phyloP scores from a whole-genome alignment of 2,329 filamentous ascomycete species.

The Drechslera avenae region DNA sequence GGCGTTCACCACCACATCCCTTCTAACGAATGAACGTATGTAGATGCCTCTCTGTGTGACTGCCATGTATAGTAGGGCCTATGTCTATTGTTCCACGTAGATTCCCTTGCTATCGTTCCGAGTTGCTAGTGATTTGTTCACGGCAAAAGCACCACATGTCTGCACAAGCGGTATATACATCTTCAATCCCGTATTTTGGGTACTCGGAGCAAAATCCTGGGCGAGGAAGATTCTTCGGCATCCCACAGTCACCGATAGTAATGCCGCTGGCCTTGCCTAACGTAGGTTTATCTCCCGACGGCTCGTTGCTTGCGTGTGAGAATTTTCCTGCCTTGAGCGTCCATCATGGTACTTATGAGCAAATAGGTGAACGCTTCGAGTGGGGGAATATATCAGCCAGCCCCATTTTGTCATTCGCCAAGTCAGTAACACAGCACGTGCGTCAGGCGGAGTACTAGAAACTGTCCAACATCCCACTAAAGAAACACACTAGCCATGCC shows the following conservation, averaged over 20 bases:
- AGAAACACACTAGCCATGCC: not conserved
- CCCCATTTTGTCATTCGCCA: constrained; percentile 12
- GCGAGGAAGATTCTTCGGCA: constrained; percentile 8
- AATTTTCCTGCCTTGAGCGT: constrained; percentile 24
- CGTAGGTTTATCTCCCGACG: constrained; percentile 17
- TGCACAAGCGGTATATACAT: not conserved
- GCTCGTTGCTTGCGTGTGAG: constrained; percentile 19
- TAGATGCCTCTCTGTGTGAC: no score
- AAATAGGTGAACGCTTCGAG: constrained; percentile 1
- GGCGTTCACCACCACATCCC: not conserved
- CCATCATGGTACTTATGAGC: constrained; percentile 40
- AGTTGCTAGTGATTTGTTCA: not conserved
- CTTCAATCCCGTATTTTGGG: not conserved
- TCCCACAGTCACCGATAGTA: constrained; percentile 1
- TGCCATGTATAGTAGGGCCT: not conserved
- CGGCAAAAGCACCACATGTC: not conserved
- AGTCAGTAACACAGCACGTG: constrained; percentile 21
- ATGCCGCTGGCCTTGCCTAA: constrained; percentile 18
- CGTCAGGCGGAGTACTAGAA: constrained; percentile 26
- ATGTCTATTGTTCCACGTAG: no score
- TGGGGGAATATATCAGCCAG: constrained; percentile 16
- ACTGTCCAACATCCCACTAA: constrained; percentile 10
- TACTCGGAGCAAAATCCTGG: constrained; percentile 13
- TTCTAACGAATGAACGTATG: not conserved
- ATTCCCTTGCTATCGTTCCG: no score